These are phyloP conservation scores for Tolypocladium ovalisporum DNA, from an alignment of 2,329 filamentous ascomycete genomes.

Conservation along the genomic window DNA sequence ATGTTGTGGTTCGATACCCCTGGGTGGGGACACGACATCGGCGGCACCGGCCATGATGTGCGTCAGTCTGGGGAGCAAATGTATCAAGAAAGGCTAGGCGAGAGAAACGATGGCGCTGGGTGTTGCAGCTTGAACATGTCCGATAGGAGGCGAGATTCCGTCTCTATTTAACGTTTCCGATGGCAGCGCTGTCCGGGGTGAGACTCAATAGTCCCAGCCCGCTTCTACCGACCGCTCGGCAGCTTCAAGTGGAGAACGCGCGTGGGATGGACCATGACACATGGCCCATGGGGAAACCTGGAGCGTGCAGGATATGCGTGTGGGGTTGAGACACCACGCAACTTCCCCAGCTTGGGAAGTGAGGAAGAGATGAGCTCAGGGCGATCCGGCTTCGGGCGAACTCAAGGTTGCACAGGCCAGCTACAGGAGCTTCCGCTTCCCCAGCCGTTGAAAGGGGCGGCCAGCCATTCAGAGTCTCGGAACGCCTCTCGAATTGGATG, in stretches of 20 bases:
- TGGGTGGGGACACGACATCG: slow-evolving; percentile 5
- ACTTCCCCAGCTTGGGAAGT: not conserved
- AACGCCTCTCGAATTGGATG: not conserved
- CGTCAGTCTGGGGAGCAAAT: not conserved
- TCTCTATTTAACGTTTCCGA: not conserved
- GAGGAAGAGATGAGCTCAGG: not conserved
- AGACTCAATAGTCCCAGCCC: not conserved
- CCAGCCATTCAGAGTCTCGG: not conserved
- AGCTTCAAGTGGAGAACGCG: not conserved
- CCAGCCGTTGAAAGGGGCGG: not conserved
- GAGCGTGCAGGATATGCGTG: not conserved
- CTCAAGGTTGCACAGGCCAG: not conserved
- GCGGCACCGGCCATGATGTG: slow-evolving; percentile 13
- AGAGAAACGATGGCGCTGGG: not conserved
- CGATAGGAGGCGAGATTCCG: not conserved
- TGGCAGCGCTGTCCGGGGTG: not conserved
- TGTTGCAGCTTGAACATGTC: not conserved
- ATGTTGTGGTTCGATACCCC: slow-evolving; percentile 12
- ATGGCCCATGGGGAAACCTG: slow-evolving; percentile 1
- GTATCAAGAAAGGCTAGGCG: not conserved
- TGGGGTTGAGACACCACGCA: not conserved
- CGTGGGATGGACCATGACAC: not conserved
- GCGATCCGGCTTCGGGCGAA: not conserved
- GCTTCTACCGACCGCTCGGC: not conserved
- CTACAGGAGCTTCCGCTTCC: slow-evolving; percentile 1